Evolutionary conservation across 768 basidiomycete species (phyloP).

Genomic region (Russula lepida): DNA sequence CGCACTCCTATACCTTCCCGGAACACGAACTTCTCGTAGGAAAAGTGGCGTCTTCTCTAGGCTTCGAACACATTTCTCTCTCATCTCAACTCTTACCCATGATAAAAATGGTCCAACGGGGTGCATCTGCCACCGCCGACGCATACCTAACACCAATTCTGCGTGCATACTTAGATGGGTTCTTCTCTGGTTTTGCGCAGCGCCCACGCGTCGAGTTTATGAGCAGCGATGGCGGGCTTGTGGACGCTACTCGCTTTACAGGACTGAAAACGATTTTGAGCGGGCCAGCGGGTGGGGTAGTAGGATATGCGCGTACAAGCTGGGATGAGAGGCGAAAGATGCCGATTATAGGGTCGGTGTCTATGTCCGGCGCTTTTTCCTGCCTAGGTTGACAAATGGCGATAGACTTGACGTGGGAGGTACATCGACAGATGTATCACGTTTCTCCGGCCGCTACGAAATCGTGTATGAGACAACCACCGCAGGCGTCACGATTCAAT

Average conservation of each 20-base stretch:
- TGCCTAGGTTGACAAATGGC: neutral
- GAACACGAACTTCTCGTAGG: conserved; percentile 76
- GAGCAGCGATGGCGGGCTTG: conserved; percentile 85
- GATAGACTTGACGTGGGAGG: conserved; percentile 84
- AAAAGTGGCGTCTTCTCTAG: conserved; percentile 61
- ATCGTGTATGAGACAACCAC: conserved; percentile 94
- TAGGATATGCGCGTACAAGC: conserved; percentile 88
- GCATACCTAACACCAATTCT: conserved; percentile 93
- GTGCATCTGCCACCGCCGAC: conserved; percentile 87
- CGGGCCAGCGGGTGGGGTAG: conserved; percentile 92
- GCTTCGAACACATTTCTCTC: conserved; percentile 86
- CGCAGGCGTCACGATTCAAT: conserved; percentile 86
- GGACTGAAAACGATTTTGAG: conserved; percentile 90
- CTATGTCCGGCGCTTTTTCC: neutral
- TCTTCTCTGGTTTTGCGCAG: conserved; percentile 77
- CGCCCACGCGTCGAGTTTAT: conserved; percentile 88
- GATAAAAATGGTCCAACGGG: conserved; percentile 94
- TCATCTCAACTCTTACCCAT: conserved; percentile 83
- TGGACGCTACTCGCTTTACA: conserved; percentile 77
- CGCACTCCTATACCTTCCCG: conserved; percentile 89
- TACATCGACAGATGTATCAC: conserved; percentile 91
- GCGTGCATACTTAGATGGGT: conserved; percentile 76
- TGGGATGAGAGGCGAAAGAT: conserved; percentile 67
- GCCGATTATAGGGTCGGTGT: conserved; percentile 75
- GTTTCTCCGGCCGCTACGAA: conserved; percentile 87